Base-by-base conservation (phyloP, 73 alveolate species). In the Durusdinium trenchii region DNA sequence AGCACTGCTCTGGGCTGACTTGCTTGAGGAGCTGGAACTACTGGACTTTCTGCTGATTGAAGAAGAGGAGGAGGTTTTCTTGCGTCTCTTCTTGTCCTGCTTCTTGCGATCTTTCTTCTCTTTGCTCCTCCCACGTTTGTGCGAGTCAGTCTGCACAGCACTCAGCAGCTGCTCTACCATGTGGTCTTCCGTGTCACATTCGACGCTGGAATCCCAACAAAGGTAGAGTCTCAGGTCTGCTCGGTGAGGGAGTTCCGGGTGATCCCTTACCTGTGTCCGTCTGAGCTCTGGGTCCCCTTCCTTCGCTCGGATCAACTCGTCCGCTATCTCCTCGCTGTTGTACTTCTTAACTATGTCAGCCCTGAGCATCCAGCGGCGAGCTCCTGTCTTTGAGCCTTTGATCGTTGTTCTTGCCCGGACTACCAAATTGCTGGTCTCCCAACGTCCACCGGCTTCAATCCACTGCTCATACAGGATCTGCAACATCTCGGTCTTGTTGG, bases 41-140 rank as follows among this genome's bases (percentile, higher is more conserved):
- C 43, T 26, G 6, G 76, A 62, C 18, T 5, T 62, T n/a, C n/a
- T n/a, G n/a, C n/a, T n/a, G n/a, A n/a, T n/a, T n/a, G n/a, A n/a
- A n/a, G n/a, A n/a, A n/a, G n/a, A n/a, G n/a, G n/a, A n/a, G n/a
- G n/a, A n/a, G n/a, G n/a, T n/a, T n/a, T n/a, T n/a, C 76, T 62
- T 62, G 76, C 76, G 76, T 40, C 36, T 62, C 76, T 62, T 62
- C 76, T 62, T 62, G 76, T 62, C 76, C n/a, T n/a, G n/a, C n/a
- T n/a, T n/a, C 32, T 62, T 62, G 40, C 40, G 36, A 20, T 35
- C 18, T 40, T 20, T 6, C 76, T 62, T 62, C 43, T 62, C 36
- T 62, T 20, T 62, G 76, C 76, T 20, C 76, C 76, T 6, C 6
- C 76, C 76, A 10, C 76, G 16, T 6, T 40, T 40, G 36, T 62